phyloP scores from a whole-genome alignment of 2,329 filamentous ascomycete species.

The Trichophyton simii region DNA sequence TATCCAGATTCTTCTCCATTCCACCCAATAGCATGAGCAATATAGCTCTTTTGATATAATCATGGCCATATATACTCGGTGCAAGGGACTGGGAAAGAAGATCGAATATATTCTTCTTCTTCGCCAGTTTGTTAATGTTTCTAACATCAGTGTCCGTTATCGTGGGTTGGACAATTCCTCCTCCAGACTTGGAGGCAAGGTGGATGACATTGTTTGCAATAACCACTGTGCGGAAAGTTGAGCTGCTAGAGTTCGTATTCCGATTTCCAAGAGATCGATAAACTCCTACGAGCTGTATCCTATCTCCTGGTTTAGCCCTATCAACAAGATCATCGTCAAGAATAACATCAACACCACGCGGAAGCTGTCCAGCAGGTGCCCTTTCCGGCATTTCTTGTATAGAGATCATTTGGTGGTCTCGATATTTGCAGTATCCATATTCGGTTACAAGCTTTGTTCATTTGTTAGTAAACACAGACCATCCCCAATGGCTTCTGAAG shows the following conservation, averaged over 20 bases:
- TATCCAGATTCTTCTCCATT: constrained; percentile 97
- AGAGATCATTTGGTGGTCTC: constrained; percentile 93
- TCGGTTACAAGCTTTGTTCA: constrained; percentile 60
- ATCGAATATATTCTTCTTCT: constrained; percentile 88
- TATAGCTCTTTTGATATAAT: constrained; percentile 96
- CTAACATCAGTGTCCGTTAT: constrained; percentile 96
- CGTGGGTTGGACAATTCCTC: constrained; percentile 76
- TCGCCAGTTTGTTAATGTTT: constrained; percentile 95
- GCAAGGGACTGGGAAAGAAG: constrained; percentile 86
- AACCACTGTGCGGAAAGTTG: constrained; percentile 86
- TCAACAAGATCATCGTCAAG: constrained; percentile 95
- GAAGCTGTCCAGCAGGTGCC: constrained; percentile 87
- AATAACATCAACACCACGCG: constrained; percentile 89
- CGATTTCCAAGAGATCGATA: constrained; percentile 90
- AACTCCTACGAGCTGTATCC: constrained; percentile 92
- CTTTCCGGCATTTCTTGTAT: constrained; percentile 99
- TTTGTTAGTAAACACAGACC: not conserved
- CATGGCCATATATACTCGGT: constrained; percentile 92
- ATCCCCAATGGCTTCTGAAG: not conserved
- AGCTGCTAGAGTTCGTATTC: constrained; percentile 79
- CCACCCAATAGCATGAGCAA: constrained; percentile 88
- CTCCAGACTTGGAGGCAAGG: constrained; percentile 89
- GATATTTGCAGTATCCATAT: constrained; percentile 89
- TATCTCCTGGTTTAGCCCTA: constrained; percentile 84
- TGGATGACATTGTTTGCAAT: constrained; percentile 91